Conservation (phyloP, 306 rosid genomes). For the Prunus salicina region DNA sequence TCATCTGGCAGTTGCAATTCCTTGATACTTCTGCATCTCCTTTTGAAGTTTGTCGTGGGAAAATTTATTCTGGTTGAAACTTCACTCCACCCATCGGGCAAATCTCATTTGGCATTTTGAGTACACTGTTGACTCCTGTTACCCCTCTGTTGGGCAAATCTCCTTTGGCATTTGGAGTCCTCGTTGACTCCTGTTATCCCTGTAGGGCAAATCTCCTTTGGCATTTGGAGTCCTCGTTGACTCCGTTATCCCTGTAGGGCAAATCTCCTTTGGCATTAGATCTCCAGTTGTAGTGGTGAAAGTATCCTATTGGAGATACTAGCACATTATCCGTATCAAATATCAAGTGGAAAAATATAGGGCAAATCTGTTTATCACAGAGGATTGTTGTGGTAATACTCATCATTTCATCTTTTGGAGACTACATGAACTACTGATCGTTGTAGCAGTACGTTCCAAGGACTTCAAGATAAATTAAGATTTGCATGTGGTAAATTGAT, state of each 20-base stretch:
- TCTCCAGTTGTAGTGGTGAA: constrained; percentile 45
- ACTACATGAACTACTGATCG: constrained; percentile 20
- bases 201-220: constrained; percentile 58
- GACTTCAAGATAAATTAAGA: not conserved
- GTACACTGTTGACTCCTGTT: constrained; percentile 50
- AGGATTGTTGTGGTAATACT: not conserved
- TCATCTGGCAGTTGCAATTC: constrained; percentile 22
- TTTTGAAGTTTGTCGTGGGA: constrained; percentile 38
- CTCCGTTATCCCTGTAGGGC: constrained; percentile 37
- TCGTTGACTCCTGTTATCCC: constrained; percentile 47
- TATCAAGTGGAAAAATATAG: constrained; percentile 26
- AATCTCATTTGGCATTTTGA: constrained; percentile 97
- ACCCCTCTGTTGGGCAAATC: constrained; percentile 52
- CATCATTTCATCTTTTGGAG: constrained; percentile 24
- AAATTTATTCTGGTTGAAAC: constrained; percentile 38
- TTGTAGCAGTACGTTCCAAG: constrained; percentile 19
- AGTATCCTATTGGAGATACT: constrained; percentile 38
- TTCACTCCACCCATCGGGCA: constrained; percentile 67
- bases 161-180: constrained; percentile 70
- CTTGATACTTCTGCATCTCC: constrained; percentile 34
- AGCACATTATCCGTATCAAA: constrained; percentile 33
- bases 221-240: constrained; percentile 6
- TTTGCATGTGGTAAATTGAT: constrained; percentile 21
- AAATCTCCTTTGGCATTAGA: constrained; percentile 52
- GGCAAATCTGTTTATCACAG: constrained; percentile 8